Evolutionary conservation across 352 stramenopile genomes (phyloP).

Genomic region (Globisporangium lucens): DNA sequence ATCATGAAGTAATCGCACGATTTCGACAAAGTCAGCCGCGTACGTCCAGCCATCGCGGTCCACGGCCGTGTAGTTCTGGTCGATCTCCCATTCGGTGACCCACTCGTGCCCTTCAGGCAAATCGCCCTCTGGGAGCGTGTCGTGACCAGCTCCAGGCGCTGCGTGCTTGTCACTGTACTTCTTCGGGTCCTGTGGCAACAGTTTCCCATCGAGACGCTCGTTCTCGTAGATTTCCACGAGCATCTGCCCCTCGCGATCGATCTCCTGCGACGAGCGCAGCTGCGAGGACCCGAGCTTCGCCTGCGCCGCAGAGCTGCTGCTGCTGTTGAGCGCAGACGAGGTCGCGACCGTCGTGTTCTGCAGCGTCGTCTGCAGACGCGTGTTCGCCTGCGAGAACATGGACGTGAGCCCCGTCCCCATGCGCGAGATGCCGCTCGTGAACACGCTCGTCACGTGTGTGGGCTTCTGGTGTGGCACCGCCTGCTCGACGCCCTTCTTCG

Average conservation of each 20-base stretch:
- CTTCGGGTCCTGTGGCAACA: slow-evolving; percentile 70
- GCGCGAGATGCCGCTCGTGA: slow-evolving; percentile 63
- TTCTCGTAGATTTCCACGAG: slow-evolving; percentile 85
- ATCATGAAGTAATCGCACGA: slow-evolving; percentile 69
- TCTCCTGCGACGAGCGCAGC: slow-evolving; percentile 46
- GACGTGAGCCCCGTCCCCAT: slow-evolving; percentile 60
- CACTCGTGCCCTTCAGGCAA: slow-evolving; percentile 74
- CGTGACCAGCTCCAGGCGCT: slow-evolving; percentile 46
- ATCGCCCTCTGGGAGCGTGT: slow-evolving; percentile 62
- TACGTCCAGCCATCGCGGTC: slow-evolving; percentile 85
- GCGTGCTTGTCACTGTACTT: slow-evolving; percentile 65
- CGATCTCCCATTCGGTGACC: slow-evolving; percentile 81
- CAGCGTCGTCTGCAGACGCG: slow-evolving; percentile 66
- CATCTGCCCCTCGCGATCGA: slow-evolving; percentile 70
- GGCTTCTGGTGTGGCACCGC: slow-evolving; percentile 14
- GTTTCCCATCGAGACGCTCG: slow-evolving; percentile 75
- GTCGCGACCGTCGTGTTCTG: slow-evolving; percentile 37
- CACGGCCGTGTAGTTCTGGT: slow-evolving; percentile 75
- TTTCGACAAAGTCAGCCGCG: slow-evolving; percentile 74
- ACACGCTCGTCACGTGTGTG: slow-evolving; percentile 35
- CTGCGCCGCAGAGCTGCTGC: slow-evolving; percentile 16
- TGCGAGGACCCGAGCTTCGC: slow-evolving; percentile 38
- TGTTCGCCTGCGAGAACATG: slow-evolving; percentile 67
- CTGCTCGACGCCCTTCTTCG: slow-evolving; percentile 30
- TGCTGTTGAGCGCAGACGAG: slow-evolving; percentile 14